Evolutionary conservation across 1,284 basidiomycete genomes (phyloP).

Genomic region (Nidula niveotomentosa): DNA sequence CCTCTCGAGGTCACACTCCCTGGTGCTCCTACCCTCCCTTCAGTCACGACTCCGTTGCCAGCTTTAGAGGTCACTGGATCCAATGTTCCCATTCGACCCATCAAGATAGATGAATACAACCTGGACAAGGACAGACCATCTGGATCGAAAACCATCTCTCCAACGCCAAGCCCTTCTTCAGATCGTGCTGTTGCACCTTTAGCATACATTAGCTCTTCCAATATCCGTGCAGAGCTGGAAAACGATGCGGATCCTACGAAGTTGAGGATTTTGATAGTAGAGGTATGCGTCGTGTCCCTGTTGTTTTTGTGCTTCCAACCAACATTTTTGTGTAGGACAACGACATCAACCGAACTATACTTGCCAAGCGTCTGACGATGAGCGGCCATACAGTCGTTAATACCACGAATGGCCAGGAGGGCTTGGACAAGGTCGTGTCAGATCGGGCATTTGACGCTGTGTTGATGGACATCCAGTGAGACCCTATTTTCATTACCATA

Average conservation of each 20-base stretch:
- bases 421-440: constrained; percentile 56
- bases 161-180: neutral
- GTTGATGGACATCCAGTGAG: constrained; percentile 85
- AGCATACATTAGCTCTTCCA: neutral
- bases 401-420: constrained; percentile 80
- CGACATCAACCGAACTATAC: constrained; percentile 74
- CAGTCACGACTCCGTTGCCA: constrained; percentile 13
- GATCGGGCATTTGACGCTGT: constrained; percentile 75
- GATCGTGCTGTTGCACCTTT: neutral
- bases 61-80: constrained; percentile 33
- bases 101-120: constrained; percentile 39
- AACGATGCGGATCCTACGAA: constrained; percentile 11
- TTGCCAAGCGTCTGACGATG: constrained; percentile 67
- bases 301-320: neutral
- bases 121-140: constrained; percentile 16
- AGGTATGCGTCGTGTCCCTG: constrained; percentile 41
- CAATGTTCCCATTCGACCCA: constrained; percentile 34
- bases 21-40: neutral
- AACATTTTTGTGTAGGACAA: constrained; percentile 52
- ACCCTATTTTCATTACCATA: constrained; percentile 7
- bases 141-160: too few relatives aligned
- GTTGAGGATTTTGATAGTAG: constrained; percentile 70
- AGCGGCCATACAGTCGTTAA: constrained; percentile 71
- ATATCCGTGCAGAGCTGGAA: constrained; percentile 4
- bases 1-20: neutral